A percentile compares a stretch with the other conserved stretches of the same genome.
Conservation (phyloP, 352 stramenopile species). For the Phytophthora meadii region DNA sequence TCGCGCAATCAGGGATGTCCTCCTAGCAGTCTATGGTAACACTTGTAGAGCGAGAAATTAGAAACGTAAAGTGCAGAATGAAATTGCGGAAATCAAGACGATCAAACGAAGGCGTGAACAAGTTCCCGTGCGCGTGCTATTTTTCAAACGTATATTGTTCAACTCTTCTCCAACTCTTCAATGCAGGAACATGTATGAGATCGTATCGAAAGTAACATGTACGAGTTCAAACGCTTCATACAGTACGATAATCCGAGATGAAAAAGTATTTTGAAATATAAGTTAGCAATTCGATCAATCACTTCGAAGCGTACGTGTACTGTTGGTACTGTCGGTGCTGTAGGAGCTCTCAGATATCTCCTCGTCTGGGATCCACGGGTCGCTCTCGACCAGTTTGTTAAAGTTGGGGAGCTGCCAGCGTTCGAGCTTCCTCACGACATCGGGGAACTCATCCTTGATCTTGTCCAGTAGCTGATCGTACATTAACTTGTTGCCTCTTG, state of each 20-base stretch:
- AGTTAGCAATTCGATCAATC: conserved; percentile 27
- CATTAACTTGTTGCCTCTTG: conserved; percentile 59
- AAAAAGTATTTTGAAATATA: conserved; percentile 16
- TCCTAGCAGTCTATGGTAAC: too few species aligned
- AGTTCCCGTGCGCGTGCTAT: too few species aligned
- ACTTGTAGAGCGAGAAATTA: too few species aligned
- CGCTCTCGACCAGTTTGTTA: conserved; percentile 21
- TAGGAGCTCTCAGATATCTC: background rate
- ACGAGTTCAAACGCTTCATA: background rate
- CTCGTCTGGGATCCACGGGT: conserved; percentile 24
- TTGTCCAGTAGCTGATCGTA: conserved; percentile 46
- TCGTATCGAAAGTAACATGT: background rate
- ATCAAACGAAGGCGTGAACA: too few species aligned
- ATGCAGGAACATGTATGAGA: background rate
- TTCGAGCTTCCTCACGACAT: conserved; percentile 26
- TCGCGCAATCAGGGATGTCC: too few species aligned
- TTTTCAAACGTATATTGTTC: too few species aligned
- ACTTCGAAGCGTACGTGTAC: conserved; percentile 19
- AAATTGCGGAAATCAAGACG: too few species aligned
- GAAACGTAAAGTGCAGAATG: too few species aligned
- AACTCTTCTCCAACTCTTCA: too few species aligned
- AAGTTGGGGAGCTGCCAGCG: conserved; percentile 30
- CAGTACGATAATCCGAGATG: background rate
- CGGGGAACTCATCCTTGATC: conserved; percentile 42
- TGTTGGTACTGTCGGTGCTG: conserved; percentile 7